Percentiles rank a stretch among this genome's conserved stretches.
phyloP scores from a whole-genome alignment of 768 basidiomycete species.

The Amanita thiersii region DNA sequence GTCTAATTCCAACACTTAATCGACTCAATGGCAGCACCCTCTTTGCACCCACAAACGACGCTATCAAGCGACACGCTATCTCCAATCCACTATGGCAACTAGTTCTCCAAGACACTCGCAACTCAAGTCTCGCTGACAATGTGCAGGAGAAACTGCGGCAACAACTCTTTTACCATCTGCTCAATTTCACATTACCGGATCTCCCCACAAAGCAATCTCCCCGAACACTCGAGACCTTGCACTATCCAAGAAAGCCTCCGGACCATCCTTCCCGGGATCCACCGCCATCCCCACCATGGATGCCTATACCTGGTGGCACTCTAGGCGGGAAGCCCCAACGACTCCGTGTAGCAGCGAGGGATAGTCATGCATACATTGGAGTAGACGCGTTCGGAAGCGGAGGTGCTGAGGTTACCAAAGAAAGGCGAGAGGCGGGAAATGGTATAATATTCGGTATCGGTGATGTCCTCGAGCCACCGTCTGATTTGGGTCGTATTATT shows the following conservation, averaged over 20 bases:
- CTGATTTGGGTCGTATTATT: constrained; percentile 53
- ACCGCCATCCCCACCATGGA: constrained; percentile 76
- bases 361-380: constrained; percentile 47
- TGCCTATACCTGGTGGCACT: constrained; percentile 75
- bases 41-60: constrained; percentile 95
- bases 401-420: constrained; percentile 60
- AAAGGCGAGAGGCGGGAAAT: constrained; percentile 52
- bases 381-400: constrained; percentile 76
- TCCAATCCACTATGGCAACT: constrained; percentile 28
- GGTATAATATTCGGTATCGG: constrained; percentile 73
- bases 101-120: constrained; percentile 27
- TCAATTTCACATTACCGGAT: constrained; percentile 66
- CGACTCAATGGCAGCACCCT: constrained; percentile 75
- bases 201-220: constrained; percentile 32
- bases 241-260: constrained; percentile 55
- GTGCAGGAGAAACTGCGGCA: constrained; percentile 79
- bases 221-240: constrained; percentile 50
- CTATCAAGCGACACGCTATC: constrained; percentile 48
- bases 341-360: constrained; percentile 51
- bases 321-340: constrained; percentile 79
- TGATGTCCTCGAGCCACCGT: constrained; percentile 66
- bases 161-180: constrained; percentile 88
- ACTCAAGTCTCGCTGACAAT: constrained; percentile 54
- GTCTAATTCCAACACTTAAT: constrained; percentile 89
- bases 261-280: constrained; percentile 60